Base-by-base conservation (phyloP, 1,284 basidiomycete genomes). In the Trichosporon sp. region DNA sequence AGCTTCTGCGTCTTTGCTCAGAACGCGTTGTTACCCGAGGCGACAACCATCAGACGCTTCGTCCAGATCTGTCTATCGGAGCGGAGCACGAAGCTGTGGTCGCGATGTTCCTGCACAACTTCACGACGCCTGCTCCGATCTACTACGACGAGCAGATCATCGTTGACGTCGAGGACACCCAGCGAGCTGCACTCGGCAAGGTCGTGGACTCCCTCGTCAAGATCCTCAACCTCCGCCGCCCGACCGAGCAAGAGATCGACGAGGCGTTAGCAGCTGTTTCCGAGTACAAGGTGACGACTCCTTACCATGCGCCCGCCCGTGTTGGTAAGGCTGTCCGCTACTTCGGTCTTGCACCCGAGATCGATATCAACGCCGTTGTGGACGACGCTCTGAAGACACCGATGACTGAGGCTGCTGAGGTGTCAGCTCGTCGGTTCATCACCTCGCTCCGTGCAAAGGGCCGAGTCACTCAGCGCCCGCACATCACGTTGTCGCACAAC, bases 401-500 rank as follows among this genome's bases (percentile, higher is more conserved):
- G 16, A 68, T 65, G 49, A 36, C 37, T 11, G 70, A 73, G 36
- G 57, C 76, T 4, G 71, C 74, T 27, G 69, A 79, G 0, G 60
- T 70, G 13, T 64, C 70, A 3, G 83, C 80, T 16, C 76, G 69
- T 59, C 52, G 65, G 6, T 84, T 91, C 65, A 89, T 87, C 84
- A 70, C 78, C 0, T 61, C 72, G 7, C 73, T 94, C 27, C 81
- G 84, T 40, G 63, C 87, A 6, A 76, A 78, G 0, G 73, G 82
- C 3, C 83, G 92, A 13, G 75, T 95, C 21, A 80, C 85, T 3
- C 70, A 76, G 13, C 79, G 83, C 4, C 93, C 95, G 1, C 95
- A 99, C 77, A 83, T 97, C 61, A 98, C 95, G 0, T 81, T 98
- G 60, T 87, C 89, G 8, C 95, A 99, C 77, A 79, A 81, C 67